phyloP scores from a whole-genome alignment of 1,139 yeast species.

The Yamadazyma aaseri region DNA sequence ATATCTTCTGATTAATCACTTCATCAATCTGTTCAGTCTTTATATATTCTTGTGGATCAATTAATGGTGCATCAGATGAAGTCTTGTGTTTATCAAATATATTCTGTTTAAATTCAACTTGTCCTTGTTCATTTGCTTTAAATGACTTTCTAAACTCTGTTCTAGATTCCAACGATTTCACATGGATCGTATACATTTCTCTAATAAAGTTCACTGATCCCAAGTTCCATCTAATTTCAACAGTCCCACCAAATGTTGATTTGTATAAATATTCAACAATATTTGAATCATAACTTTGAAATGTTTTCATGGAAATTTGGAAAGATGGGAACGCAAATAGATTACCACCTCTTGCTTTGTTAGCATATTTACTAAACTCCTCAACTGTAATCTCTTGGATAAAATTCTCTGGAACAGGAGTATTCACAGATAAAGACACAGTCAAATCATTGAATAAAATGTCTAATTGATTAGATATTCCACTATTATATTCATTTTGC shows the following conservation, averaged over 20 bases:
- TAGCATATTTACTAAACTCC: slow-evolving; percentile 56
- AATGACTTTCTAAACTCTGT: slow-evolving; percentile 26
- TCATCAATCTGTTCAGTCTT: slow-evolving; percentile 38
- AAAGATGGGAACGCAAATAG: slow-evolving; percentile 80
- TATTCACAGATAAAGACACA: slow-evolving; percentile 61
- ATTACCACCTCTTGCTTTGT: slow-evolving; percentile 71
- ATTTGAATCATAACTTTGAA: slow-evolving; percentile 51
- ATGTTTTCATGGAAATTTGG: slow-evolving; percentile 71
- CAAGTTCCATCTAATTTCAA: slow-evolving; percentile 89
- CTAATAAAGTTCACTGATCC: slow-evolving; percentile 90
- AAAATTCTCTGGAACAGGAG: slow-evolving; percentile 44
- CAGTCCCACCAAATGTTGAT: slow-evolving; percentile 82
- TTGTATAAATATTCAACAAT: slow-evolving; percentile 63
- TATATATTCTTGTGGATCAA: slow-evolving; percentile 12
- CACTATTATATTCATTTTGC: slow-evolving; percentile 51
- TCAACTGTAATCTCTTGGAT: slow-evolving; percentile 46
- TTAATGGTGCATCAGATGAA: slow-evolving; percentile 3
- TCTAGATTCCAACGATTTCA: slow-evolving; percentile 39
- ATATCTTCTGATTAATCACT: slow-evolving; percentile 56
- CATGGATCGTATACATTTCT: slow-evolving; percentile 79
- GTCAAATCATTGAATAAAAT: slow-evolving; percentile 60
- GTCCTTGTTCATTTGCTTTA: slow-evolving; percentile 2
- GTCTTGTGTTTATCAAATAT: slow-evolving; percentile 14
- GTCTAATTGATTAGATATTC: slow-evolving; percentile 48
- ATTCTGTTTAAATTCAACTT: slow-evolving; percentile 18